Evolutionary conservation across 768 basidiomycete species (phyloP).

Genomic region (Lactifluus volemus): DNA sequence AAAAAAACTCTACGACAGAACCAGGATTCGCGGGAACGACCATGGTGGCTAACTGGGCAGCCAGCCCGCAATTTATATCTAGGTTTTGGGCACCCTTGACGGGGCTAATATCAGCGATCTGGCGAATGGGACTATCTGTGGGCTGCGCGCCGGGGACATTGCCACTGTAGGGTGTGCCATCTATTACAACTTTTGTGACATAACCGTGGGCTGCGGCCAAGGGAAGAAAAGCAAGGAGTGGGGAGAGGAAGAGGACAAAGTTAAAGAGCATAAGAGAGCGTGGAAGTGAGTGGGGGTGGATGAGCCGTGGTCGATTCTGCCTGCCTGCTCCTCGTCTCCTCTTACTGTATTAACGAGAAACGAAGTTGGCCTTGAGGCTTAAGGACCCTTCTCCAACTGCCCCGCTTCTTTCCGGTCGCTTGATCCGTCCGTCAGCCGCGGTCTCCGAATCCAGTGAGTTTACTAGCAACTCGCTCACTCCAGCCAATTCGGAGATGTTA

Average conservation of each 20-base stretch:
- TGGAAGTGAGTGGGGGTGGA: neutral
- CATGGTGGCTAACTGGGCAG: slow-evolving; percentile 38
- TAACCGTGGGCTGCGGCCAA: slow-evolving; percentile 14
- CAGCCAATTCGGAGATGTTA: slow-evolving; percentile 52
- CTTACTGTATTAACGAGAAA: too few relatives aligned
- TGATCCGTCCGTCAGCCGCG: slow-evolving; percentile 47
- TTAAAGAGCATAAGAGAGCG: neutral
- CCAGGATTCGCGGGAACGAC: slow-evolving; percentile 51
- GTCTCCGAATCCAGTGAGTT: slow-evolving; percentile 79
- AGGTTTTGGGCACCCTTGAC: slow-evolving; percentile 47
- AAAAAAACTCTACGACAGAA: slow-evolving; percentile 40
- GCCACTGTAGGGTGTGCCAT: slow-evolving; percentile 13
- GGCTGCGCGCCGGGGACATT: slow-evolving; percentile 12
- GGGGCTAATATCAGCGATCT: slow-evolving; percentile 32
- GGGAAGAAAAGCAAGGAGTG: neutral
- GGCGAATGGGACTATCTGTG: slow-evolving; percentile 28
- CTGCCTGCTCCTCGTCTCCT: too few relatives aligned
- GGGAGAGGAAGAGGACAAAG: slow-evolving; percentile 17
- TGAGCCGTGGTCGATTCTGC: too few relatives aligned
- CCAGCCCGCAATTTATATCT: slow-evolving; percentile 49
- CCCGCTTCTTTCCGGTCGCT: slow-evolving; percentile 39
- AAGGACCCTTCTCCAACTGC: too few relatives aligned
- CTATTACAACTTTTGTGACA: slow-evolving; percentile 14
- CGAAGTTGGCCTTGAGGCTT: too few relatives aligned
- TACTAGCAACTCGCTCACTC: neutral